These are phyloP conservation scores for Sequoiadendron giganteum DNA, from an alignment of 75 land plant species.

Conservation along the genomic window DNA sequence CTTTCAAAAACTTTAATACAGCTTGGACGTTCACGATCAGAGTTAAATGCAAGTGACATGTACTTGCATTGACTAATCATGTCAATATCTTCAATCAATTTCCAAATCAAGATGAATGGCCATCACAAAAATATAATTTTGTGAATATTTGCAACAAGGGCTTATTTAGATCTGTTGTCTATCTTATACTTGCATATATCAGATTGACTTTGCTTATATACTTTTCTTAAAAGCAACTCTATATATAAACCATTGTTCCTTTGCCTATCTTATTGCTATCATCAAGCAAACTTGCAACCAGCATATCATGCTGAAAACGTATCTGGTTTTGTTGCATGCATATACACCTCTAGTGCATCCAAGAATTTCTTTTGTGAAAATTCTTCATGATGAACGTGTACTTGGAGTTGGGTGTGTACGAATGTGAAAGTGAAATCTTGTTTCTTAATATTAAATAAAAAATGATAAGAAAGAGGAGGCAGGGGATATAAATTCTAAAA, in stretches of 20 bases:
- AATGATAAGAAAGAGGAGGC: neutral
- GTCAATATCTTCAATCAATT: neutral
- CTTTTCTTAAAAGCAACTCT: neutral
- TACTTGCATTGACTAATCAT: neutral
- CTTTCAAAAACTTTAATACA: neutral
- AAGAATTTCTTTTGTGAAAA: neutral
- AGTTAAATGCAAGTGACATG: neutral
- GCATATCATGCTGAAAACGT: neutral
- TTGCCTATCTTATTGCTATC: neutral
- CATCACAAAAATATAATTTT: neutral
- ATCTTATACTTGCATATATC: too few species aligned
- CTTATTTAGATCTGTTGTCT: neutral
- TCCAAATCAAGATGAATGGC: neutral
- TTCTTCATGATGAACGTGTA: neutral
- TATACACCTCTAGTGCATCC: neutral
- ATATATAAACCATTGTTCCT: neutral
- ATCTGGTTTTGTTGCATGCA: neutral
- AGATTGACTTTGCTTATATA: neutral
- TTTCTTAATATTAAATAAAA: neutral
- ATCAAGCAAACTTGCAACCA: neutral
- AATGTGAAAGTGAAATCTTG: too few species aligned
- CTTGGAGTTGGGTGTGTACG: neutral
- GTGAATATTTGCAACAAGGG: neutral
- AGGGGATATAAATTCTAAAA: neutral
- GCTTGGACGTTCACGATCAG: neutral